Evolutionary conservation across 768 basidiomycete species (phyloP), one percentile per base, ranked within the genome.

Genomic region (Naganishia kalamii): DNA sequence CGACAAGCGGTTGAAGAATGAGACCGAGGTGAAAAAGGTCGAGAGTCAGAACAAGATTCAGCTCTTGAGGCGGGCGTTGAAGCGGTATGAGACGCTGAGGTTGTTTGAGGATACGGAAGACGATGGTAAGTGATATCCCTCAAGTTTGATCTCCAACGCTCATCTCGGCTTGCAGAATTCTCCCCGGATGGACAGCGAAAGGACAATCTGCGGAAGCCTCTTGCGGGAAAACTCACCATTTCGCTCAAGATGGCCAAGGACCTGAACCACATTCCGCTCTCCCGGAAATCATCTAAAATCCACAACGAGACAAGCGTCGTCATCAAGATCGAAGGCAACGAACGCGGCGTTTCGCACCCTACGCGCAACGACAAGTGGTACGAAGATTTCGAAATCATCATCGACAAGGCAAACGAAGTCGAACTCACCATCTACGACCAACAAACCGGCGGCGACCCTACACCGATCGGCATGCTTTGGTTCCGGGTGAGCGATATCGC

Each of bases 331-430:
- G 96, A 99, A 81, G 92, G 94, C 23, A 92, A 90, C 21, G 89
- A 92, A 71, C 84, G 90, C 15, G 94, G 91, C 4, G 86, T 87
- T 64, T 92, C 93, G 0, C 92, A 94, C 75, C 89, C 91, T 8
- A 87, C 92, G 11, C 87, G 92, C 65, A 96, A 88, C 30, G 96
- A 98, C 79, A 87, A 89, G 48, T 99, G 96, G 96, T 90, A 91
- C 75, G 93, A 99, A 79, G 90, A 92, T 65, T 97, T 98, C 68
- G 92, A 94, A 78, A 90, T 99, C 65, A 83, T 87, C 0, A 89
- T 98, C 43, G 94, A 98, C 81, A 98, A 98, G 79, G 93, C 94
- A 15, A 97, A 94, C 75, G 96, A 99, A 82, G 89, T 97, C 52
- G 96, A 98, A 80, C 87, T 99, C 59, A 89, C 91, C 32, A 85